Evolutionary conservation across 768 basidiomycete genomes (phyloP).

Genomic region (Coprinopsis sp.): DNA sequence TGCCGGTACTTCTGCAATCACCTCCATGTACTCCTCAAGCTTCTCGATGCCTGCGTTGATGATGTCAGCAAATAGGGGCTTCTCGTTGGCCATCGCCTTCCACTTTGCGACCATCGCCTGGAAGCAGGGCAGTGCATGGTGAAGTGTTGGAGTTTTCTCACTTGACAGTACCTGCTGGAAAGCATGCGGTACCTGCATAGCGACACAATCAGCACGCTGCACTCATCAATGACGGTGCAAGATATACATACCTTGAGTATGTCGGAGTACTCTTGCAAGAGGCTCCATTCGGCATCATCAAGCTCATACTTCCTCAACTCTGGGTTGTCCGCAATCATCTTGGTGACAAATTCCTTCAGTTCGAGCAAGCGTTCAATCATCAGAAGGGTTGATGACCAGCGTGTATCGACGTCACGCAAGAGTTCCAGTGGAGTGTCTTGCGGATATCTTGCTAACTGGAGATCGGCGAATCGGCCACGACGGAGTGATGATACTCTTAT

Average conservation of each 20-base stretch:
- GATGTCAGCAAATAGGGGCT: conserved; percentile 9
- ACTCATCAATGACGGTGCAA: background rate
- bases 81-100: conserved; percentile 12
- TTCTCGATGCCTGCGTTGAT: conserved; percentile 28
- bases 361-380: conserved; percentile 26
- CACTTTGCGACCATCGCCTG: conserved; percentile 20
- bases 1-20: conserved; percentile 17
- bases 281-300: conserved; percentile 20
- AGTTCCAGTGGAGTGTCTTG: conserved; percentile 21
- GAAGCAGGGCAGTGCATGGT: conserved; percentile 24
- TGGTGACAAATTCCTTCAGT: conserved; percentile 15
- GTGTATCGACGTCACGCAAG: conserved; percentile 23
- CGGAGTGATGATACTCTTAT: conserved; percentile 12
- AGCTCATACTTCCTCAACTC: conserved; percentile 22
- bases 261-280: conserved; percentile 16
- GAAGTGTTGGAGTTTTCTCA: conserved; percentile 26
- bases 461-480: conserved; percentile 11
- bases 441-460: background rate
- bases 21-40: conserved; percentile 19
- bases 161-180: conserved; percentile 28
- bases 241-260: conserved; percentile 22
- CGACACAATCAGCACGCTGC: background rate
- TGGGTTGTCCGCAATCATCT: conserved; percentile 12
- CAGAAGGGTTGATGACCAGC: conserved; percentile 27
- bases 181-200: conserved; percentile 24